Evolutionary conservation across 2,329 filamentous ascomycete species (phyloP).

Genomic region (Pyrenophora tritici-repentis): DNA sequence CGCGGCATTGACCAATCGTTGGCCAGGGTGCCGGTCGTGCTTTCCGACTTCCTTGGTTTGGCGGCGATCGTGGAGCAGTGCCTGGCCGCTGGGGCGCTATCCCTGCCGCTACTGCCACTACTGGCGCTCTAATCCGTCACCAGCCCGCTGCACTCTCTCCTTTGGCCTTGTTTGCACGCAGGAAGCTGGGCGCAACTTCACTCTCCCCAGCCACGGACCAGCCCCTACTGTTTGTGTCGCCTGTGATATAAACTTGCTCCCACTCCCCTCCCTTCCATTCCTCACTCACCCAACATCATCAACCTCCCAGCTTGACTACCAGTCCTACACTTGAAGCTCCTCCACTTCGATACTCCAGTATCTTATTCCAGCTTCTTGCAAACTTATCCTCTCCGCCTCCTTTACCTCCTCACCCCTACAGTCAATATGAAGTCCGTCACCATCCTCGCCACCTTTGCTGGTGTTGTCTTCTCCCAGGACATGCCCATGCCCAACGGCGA

Average conservation of each 20-base stretch:
- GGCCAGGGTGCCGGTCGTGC: not conserved
- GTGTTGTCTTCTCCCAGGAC: slow-evolving; percentile 43
- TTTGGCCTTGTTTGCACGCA: slow-evolving; percentile 8
- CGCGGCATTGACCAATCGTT: slow-evolving; percentile 23
- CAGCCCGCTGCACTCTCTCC: slow-evolving; percentile 7
- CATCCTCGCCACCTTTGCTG: slow-evolving; percentile 41
- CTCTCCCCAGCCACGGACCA: slow-evolving; percentile 22
- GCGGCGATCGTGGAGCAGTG: slow-evolving; percentile 21
- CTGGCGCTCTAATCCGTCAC: slow-evolving; percentile 16
- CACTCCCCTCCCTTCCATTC: not conserved
- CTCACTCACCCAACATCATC: slow-evolving; percentile 15
- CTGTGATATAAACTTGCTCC: slow-evolving; percentile 24
- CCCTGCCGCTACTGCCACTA: slow-evolving; percentile 16
- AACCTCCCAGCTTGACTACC: slow-evolving; percentile 15
- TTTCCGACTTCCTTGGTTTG: slow-evolving; percentile 17
- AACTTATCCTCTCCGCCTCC: slow-evolving; percentile 22
- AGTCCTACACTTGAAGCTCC: slow-evolving; percentile 16
- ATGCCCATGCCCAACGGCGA: slow-evolving; percentile 19
- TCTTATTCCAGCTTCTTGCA: slow-evolving; percentile 18
- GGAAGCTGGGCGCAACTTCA: slow-evolving; percentile 12
- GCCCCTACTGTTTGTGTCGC: slow-evolving; percentile 10
- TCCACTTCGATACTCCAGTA: slow-evolving; percentile 14
- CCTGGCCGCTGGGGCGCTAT: slow-evolving; percentile 11
- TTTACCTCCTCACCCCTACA: slow-evolving; percentile 13
- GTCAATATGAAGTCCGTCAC: slow-evolving; percentile 48